Base-by-base conservation (phyloP, 2,329 filamentous ascomycete genomes). In the Aspergillus novoparasiticus region DNA sequence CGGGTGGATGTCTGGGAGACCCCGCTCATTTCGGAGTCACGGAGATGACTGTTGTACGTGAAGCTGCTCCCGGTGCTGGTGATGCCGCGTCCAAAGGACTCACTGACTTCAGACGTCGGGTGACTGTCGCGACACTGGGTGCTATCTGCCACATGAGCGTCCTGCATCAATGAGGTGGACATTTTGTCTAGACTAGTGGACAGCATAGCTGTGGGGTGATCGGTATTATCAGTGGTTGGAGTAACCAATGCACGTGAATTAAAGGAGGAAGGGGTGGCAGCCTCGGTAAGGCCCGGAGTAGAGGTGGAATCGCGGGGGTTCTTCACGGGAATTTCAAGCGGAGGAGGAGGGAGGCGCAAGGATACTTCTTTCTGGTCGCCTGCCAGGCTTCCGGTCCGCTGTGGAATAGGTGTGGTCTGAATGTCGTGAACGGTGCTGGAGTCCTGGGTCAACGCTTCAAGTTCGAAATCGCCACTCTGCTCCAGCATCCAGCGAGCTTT, bases 401-500 rank as follows among this genome's bases (percentile, higher is more conserved):
- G 63, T 3, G 71, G 66, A 57, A 68, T 68, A 45, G 71, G 68
- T 28, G 67, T 72, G 39, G 65, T 58, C 60, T 65, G 67, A 28
- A 66, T 57, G 21, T 70, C 67, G 43, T 58, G 57, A 32, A 51
- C 60, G 26, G 63, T 51, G 39, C 53, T 59, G 39, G 66, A 83
- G 9, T 84, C 85, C 30, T 91, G 78, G 34, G 82, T 77, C 45
- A 79, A 66, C 43, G 80, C 74, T 68, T 90, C 87, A 68, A 94
- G 88, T 76, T 97, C 93, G 68, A 97, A 96, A 76, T 97, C 94
- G 23, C 94, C 93, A 66, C 95, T 93, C 64, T 90, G 86, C 78
- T 97, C 93, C 62, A 99, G 90, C 51, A 96, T 88, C 74, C 87
- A 85, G 71, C 93, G 93, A 12, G 94, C 90, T 79, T 94, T 94